Evolutionary conservation across 345 rosid species (phyloP).

Genomic region (Tarenaya hassleriana): DNA sequence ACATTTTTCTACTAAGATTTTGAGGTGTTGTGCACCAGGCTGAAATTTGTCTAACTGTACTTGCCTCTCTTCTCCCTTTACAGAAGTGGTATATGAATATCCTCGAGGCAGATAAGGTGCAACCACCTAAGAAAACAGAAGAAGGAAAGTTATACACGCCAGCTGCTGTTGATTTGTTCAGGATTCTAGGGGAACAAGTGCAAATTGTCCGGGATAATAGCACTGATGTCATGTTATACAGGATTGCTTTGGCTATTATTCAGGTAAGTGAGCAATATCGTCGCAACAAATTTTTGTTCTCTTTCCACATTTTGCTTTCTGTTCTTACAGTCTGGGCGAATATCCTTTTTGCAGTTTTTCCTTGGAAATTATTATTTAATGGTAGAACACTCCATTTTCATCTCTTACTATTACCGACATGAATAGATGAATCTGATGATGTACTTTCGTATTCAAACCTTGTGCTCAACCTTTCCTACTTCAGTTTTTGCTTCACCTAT

Average conservation of each 20-base stretch:
- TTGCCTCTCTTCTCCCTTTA: constrained; percentile 21
- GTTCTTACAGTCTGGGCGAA: no score
- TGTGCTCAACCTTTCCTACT: constrained; percentile 6
- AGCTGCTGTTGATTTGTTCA: constrained; percentile 98
- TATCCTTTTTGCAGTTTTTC: no score
- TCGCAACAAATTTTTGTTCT: constrained; percentile 6
- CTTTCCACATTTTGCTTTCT: constrained; percentile 3
- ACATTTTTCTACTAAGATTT: constrained; percentile 10
- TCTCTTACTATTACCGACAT: not conserved
- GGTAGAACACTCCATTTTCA: not conserved
- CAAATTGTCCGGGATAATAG: constrained; percentile 97
- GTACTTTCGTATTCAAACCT: not conserved
- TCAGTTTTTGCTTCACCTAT: not conserved
- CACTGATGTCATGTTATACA: constrained; percentile 93
- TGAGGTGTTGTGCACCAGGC: not conserved
- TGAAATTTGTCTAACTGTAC: constrained; percentile 11
- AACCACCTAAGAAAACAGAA: constrained; percentile 96
- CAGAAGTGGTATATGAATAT: constrained; percentile 99
- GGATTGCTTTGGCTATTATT: constrained; percentile 88
- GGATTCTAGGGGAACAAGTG: constrained; percentile 99
- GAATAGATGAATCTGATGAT: constrained; percentile 6
- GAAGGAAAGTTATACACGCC: constrained; percentile 99
- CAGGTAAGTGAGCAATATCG: constrained; percentile 52
- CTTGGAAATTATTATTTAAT: no score
- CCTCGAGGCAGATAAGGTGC: constrained; percentile 93